phyloP scores from a whole-genome alignment of 176 grass and related monocot species.

The Aegilops bicornis region DNA sequence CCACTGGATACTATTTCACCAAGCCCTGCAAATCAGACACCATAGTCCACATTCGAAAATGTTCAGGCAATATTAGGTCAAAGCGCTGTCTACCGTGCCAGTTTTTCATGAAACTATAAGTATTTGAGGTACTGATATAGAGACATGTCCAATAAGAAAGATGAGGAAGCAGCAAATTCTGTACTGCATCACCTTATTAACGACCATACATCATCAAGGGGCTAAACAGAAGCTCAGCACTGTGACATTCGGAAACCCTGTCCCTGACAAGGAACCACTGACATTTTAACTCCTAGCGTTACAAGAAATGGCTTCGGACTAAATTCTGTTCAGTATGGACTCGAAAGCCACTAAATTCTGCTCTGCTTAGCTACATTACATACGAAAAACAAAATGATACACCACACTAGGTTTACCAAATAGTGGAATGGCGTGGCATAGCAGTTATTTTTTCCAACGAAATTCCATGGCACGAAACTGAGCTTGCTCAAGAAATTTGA shows the following conservation, averaged over 20 bases:
- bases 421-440: not conserved
- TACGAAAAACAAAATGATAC: not conserved
- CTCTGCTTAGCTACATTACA: not conserved
- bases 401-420: not conserved
- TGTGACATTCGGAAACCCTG: not conserved
- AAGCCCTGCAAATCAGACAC: not conserved
- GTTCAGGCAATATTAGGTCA: conserved; percentile 7
- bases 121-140: not conserved
- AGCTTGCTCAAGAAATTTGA: not conserved
- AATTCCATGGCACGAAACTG: not conserved
- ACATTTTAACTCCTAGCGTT: not conserved
- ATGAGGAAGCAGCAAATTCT: not conserved
- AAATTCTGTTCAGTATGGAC: not conserved
- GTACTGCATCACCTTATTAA: not conserved
- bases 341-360: not conserved
- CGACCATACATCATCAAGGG: not conserved
- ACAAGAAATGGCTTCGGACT: not conserved
- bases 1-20: conserved; percentile 1
- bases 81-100: not conserved
- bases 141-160: not conserved
- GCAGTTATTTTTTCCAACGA: not conserved
- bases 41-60: conserved; percentile 7
- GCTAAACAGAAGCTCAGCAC: conserved; percentile 2
- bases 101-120: conserved; percentile 10
- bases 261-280: not conserved